Base-by-base conservation (phyloP, 495 filamentous ascomycete species). In the Cercophora samala region DNA sequence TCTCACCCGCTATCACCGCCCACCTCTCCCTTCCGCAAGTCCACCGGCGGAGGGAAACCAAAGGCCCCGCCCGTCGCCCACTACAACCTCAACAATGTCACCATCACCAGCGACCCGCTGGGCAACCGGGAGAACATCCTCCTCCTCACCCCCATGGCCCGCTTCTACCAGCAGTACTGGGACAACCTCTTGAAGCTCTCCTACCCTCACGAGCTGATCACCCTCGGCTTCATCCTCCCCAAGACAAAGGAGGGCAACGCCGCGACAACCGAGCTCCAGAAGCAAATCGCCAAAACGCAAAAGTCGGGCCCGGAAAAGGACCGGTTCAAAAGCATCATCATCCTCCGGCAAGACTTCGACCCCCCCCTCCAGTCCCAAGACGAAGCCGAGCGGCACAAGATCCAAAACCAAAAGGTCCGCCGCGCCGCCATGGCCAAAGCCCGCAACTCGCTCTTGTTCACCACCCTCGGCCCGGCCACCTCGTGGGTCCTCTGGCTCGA, bases 401-500 rank as follows among this genome's bases (percentile, higher is more conserved):
- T 97, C 74, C 77, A 86, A 60, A 93, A 95, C 69, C 95, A 99
- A 77, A 97, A 95, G 75, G 82, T 79, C 32, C 88, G 95, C 1
- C 87, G 95, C 51, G 90, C 92, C 59, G 90, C 91, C 17, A 99
- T 99, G 95, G 87, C 90, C 66, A 89, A 91, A 66, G 96, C 95
- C 37, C 87, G 95, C 32, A 99, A 99, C 72, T 94, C 91, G 56
- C 84, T 99, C 23, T 83, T 99, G 65, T 99, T 98, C 80, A 97
- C 96, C n/a, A 98, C 94, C 0, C 82, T 99, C 15, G 96, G 95
- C 3, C 93, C 93, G n/a, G 84, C 86, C 19, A 97, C 93, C 0
- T 91, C 91, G 5, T 99, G 95, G 95, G 93, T 99, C 24, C 82
- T 99, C 61, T 99, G 95, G 95, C 81, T 99, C 25, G 95, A 99